Evolutionary conservation across 176 grass and related monocot species (phyloP), one percentile per base, ranked within the genome.

Genomic region (Zea luxurians): DNA sequence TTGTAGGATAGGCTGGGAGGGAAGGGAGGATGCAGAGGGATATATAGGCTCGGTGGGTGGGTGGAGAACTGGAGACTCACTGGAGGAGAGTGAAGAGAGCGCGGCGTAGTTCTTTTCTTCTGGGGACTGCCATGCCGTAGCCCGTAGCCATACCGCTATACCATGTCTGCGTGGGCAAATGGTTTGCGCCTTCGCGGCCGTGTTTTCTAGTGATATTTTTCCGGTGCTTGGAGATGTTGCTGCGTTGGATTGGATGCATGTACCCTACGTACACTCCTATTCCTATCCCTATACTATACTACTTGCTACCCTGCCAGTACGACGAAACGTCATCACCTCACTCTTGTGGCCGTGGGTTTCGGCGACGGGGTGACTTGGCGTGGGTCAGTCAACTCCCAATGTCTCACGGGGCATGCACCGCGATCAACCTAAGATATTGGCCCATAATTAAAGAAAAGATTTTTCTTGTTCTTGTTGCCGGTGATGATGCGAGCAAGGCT

Each of bases 31-130:
- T 1, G 4, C 45, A 5, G 71, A 2, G 74, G 64, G 73, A 68
- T 85, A 78, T 89, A 85, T 81, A 81, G 77, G 16, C 61, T 58
- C 86, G 8, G 63, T 18, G 66, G 10, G 16, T 10, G 54, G 65
- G 44, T 75, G 79, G 66, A 65, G n/a, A n/a, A n/a, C n/a, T 57
- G 48, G 6, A 13, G 13, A 13, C 34, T 36, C 60, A 37, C 15
- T 13, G 13, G 34, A 44, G 40, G 34, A 44, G 40, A 45, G 9
- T 44, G n/a, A 16, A 12, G 41, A 12, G 4, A 13, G 2, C 2
- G 40, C 21, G 62, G 27, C 40, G 52, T n/a, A 13, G 55, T 46
- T 60, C 18, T 34, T 10, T 38, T 76, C 59, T 76, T 5, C 55
- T 35, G 57, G 41, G 57, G 57, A 74, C 40, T 21, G 41, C 57